Evolutionary conservation across 768 basidiomycete species (phyloP), one percentile per base, ranked within the genome.

Genomic region (Trametes maxima): DNA sequence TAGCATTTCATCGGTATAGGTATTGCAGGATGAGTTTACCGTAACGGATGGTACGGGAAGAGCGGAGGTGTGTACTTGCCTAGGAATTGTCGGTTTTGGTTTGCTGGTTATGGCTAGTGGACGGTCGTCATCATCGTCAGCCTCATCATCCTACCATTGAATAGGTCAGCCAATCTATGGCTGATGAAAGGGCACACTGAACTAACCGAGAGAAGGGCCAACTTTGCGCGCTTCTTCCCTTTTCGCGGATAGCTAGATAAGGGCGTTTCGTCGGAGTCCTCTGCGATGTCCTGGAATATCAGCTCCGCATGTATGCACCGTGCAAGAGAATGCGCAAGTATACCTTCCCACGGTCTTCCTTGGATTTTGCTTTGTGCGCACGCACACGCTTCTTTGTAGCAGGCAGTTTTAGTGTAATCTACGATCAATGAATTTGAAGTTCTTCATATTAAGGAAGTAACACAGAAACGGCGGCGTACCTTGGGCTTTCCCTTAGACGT

Each of bases 401-500:
- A 28, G 25, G 14, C 0, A 28, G 4, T 6, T 43, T 43, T 5
- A 28, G 7, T 5, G 19, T 17, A 1, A n/a, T 48, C 48, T 58
- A 21, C 2, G 43, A 2, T n/a, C 16, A 5, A 11, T 19, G 16
- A 28, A 16, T 16, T 47, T 14, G 4, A n/a, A 36, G 49, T 12
- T 2, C 7, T 16, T 11, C 5, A 36, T 5, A 7, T 3, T 7
- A 33, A 1, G 19, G 33, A 19, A 6, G 17, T 21, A 17, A 16
- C n/a, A 36, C 17, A 2, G 7, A 17, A 8, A 19, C 4, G 11
- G 11, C 5, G 33, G 46, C 43, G 28, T 53, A n/a, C 60, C 52
- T 49, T 67, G 46, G 45, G 42, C 55, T 67, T 70, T 55, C 58
- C 66, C 48, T 64, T 69, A 53, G n/a, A 66, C 68, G 47, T 60